These are phyloP conservation scores for Zasmidium cellare DNA, from an alignment of 2,329 filamentous ascomycete genomes.

Conservation along the genomic window DNA sequence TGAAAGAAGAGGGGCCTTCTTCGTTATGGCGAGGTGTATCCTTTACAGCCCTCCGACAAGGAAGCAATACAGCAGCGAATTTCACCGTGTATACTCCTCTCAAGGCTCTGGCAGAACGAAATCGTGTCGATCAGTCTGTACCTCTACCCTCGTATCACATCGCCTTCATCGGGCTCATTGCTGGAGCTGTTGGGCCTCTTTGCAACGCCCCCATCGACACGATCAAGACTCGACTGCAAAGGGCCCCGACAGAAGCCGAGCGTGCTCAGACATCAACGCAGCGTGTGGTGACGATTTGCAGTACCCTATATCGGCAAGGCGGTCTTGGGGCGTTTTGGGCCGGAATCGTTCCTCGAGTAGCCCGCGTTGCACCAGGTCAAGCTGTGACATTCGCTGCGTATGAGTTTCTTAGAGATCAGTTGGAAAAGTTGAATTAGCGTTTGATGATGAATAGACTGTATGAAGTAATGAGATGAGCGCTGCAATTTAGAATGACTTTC, in stretches of 20 bases:
- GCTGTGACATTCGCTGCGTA: conserved; percentile 70
- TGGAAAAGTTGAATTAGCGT: conserved; percentile 40
- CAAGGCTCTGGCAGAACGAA: conserved; percentile 72
- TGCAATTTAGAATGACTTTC: no score
- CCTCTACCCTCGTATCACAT: conserved; percentile 87
- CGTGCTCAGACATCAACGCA: conserved; percentile 73
- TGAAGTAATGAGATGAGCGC: no score
- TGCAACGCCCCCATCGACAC: conserved; percentile 98
- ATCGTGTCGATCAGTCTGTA: conserved; percentile 67
- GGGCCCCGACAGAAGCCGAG: conserved; percentile 69
- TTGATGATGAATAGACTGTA: no score
- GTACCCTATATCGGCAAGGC: conserved; percentile 71
- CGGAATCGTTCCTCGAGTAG: conserved; percentile 95
- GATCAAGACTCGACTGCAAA: conserved; percentile 95
- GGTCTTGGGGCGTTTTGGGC: conserved; percentile 96
- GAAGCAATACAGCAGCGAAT: conserved; percentile 96
- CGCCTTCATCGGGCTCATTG: conserved; percentile 83
- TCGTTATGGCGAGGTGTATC: conserved; percentile 92
- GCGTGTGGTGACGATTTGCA: conserved; percentile 75
- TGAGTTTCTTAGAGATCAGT: conserved; percentile 50
- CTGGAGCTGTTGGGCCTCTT: conserved; percentile 91
- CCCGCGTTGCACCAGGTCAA: conserved; percentile 95
- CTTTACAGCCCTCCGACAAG: conserved; percentile 89
- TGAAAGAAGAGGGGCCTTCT: conserved; percentile 84
- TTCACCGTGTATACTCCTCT: conserved; percentile 97